A percentile compares a stretch with the other conserved stretches of the same genome.
Conservation (phyloP, 192 early-diverging fungal species). For the Backusella circina region DNA sequence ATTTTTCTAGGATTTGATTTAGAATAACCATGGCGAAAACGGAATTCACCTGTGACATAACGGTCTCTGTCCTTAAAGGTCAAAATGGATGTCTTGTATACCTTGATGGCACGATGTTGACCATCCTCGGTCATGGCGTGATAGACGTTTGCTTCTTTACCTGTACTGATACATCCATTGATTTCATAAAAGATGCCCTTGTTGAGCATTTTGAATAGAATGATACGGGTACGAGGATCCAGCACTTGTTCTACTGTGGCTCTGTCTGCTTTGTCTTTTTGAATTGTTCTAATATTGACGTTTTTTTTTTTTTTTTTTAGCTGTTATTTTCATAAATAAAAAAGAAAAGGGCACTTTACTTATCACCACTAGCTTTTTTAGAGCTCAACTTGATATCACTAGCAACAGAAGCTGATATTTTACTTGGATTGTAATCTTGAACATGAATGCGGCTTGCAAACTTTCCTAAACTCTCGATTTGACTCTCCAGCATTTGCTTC, state of each 20-base stretch:
- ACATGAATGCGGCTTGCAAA: slow-evolving; percentile 72
- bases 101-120: slow-evolving; percentile 87
- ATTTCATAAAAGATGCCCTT: slow-evolving; percentile 86
- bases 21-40: slow-evolving; percentile 93
- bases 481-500: slow-evolving; percentile 46
- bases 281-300: slow-evolving; percentile 20
- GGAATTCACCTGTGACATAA: slow-evolving; percentile 93
- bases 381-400: slow-evolving; percentile 59
- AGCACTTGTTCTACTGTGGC: slow-evolving; percentile 97
- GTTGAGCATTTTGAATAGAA: slow-evolving; percentile 95
- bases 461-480: slow-evolving; percentile 59
- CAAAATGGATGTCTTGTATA: slow-evolving; percentile 99
- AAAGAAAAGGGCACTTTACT: slow-evolving; percentile 31
- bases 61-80: slow-evolving; percentile 97
- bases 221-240: slow-evolving; percentile 96
- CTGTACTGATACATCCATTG: slow-evolving; percentile 96
- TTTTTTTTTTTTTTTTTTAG: neutral
- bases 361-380: slow-evolving; percentile 58
- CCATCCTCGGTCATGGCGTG: slow-evolving; percentile 86
- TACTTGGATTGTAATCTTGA: slow-evolving; percentile 37
- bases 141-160: slow-evolving; percentile 99
- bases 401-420: slow-evolving; percentile 40
- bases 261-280: slow-evolving; percentile 90
- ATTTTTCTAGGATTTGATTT: slow-evolving; percentile 96
- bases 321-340: neutral